Conservation (phyloP, 768 basidiomycete species). For the Dacryopinax primogenitus region DNA sequence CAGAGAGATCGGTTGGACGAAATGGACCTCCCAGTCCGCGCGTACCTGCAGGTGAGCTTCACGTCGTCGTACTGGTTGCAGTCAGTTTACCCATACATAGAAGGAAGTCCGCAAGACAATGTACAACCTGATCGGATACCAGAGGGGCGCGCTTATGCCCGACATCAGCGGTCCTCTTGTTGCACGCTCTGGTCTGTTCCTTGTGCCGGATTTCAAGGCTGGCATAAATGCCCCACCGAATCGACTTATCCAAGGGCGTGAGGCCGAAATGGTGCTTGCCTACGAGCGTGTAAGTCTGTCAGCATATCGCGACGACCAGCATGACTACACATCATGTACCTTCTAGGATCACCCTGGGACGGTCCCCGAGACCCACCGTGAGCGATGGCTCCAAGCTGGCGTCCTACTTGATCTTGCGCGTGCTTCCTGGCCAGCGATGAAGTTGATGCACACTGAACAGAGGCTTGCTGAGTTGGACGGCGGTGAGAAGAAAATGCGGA, state of each 20-base stretch:
- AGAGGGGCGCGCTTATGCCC: background rate
- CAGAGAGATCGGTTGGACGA: too few species aligned
- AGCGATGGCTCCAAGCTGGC: background rate
- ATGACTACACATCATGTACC: background rate
- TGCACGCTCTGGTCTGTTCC: background rate
- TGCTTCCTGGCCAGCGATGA: background rate
- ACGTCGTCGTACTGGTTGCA: too few species aligned
- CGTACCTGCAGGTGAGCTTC: too few species aligned
- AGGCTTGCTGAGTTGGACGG: background rate
- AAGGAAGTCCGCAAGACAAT: background rate
- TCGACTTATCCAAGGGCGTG: background rate
- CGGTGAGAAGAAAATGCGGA: background rate
- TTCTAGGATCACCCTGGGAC: background rate
- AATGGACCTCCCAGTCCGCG: too few species aligned
- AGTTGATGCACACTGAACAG: background rate
- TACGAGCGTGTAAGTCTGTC: background rate
- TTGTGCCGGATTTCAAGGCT: background rate
- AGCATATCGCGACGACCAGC: background rate
- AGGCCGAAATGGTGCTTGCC: background rate
- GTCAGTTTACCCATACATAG: too few species aligned
- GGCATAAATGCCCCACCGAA: too few species aligned
- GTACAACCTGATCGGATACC: background rate
- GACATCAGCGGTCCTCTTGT: background rate
- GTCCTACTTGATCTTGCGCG: background rate
- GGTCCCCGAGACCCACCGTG: background rate